Base-by-base conservation (phyloP, 2,329 filamentous ascomycete species). In the Aspergillus brasiliensis region DNA sequence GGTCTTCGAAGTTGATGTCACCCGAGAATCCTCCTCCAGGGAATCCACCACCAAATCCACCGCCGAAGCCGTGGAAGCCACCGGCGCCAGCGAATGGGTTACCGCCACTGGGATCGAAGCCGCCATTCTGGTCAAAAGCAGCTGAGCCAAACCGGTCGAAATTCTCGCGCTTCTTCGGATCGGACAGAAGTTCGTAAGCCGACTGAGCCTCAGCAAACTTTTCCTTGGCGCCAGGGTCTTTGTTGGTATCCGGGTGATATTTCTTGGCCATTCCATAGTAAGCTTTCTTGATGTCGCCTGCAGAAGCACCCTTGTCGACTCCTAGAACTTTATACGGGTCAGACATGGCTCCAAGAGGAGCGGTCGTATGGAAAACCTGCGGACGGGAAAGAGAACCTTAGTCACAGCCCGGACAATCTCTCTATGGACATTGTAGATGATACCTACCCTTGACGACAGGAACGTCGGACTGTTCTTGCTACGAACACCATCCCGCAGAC, bases 261-360 rank as follows among this genome's bases (percentile, higher is more conserved):
- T 98, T 99, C 79, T 99, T 99, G 19, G 95, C 95, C 60, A 98
- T 83, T 53, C 93, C 91, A 75, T 99, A 99, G 81, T 99, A 99
- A 3, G 95, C 93, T 77, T 97, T 98, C 76, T 99, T 99, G 75
- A 99, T 98, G 37, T 98, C 94, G 61, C 87, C 82, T 3, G 92
- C 81, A 1, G 91, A 88, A n/a, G 95, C 91, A 63, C 79, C 84
- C 75, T 94, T 96, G 70, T 82, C 82, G 28, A 99, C 91, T 13
- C 95, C 95, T 27, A 99, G 87, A 3, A 91, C 85, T 65, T 87
- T 86, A 77, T 99, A 99, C 1, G 95, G 95, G 71, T 99, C 91
- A 74, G 91, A 86, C 47, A 88, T 89, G 23, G 86, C 85, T 73
- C 88, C 88, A 74, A 89, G 91, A 31, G 80, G 68, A 78, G 75